These are phyloP conservation scores for Penicillium crystallinum DNA, from an alignment of 495 filamentous ascomycete species.

Conservation along the genomic window DNA sequence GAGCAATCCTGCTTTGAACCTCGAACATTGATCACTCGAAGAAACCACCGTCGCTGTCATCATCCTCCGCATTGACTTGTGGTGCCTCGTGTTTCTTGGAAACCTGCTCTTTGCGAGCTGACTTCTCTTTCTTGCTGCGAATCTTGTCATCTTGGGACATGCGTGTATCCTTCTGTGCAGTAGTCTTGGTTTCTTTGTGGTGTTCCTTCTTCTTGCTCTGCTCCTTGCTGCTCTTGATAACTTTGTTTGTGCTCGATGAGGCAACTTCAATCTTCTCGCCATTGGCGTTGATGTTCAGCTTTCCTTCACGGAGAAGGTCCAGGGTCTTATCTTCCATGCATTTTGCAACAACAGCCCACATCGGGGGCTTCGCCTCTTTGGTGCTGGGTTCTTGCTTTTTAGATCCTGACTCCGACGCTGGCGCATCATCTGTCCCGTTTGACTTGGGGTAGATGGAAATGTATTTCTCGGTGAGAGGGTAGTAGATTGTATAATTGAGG, in stretches of 20 bases:
- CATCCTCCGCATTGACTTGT: constrained; percentile 9
- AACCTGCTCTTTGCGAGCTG: constrained; percentile 6
- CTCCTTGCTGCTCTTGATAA: constrained; percentile 3
- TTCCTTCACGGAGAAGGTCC: constrained; percentile 51
- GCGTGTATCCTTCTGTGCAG: neutral
- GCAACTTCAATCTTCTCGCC: constrained; percentile 15
- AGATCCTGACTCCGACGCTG: constrained; percentile 16
- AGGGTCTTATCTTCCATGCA: constrained; percentile 62
- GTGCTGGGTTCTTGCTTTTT: constrained; percentile 17
- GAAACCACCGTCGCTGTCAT: constrained; percentile 55
- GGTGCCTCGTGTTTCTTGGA: constrained; percentile 11
- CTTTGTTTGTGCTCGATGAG: neutral
- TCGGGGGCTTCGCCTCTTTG: constrained; percentile 40
- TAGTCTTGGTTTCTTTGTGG: constrained; percentile 7
- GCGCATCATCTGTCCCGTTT: constrained; percentile 21
- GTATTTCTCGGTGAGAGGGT: constrained; percentile 75
- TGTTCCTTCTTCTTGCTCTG: constrained; percentile 14
- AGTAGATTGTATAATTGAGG: constrained; percentile 80
- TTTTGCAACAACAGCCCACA: constrained; percentile 67
- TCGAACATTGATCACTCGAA: constrained; percentile 33
- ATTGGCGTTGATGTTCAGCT: constrained; percentile 28
- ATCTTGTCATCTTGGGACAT: constrained; percentile 5
- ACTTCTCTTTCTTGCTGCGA: constrained; percentile 10
- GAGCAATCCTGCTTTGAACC: neutral
- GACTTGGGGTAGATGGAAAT: constrained; percentile 63